phyloP scores from a whole-genome alignment of 2,329 filamentous ascomycete genomes.

The Verticillium zaregamsianum region DNA sequence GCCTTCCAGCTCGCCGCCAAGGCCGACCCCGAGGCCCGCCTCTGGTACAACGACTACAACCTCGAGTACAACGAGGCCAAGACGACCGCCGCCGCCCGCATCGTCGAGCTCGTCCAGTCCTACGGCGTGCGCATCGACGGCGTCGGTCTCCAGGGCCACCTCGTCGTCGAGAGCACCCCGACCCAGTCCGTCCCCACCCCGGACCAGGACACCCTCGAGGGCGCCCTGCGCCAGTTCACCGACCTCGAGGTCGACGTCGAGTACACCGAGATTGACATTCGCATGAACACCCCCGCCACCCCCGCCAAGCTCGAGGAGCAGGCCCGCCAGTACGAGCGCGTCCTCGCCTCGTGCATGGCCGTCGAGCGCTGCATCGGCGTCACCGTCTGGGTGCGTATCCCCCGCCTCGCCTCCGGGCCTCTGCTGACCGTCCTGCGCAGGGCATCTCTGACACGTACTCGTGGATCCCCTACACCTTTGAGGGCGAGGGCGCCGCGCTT shows the following conservation, averaged over 20 bases:
- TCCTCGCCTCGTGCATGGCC: conserved; percentile 6
- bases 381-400: conserved; percentile 23
- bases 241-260: conserved; percentile 44
- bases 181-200: conserved; percentile 29
- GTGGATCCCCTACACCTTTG: conserved; percentile 37
- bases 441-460: conserved; percentile 4
- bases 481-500: conserved; percentile 33
- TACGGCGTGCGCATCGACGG: conserved; percentile 57
- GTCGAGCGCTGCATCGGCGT: conserved; percentile 22
- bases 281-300: conserved; percentile 27
- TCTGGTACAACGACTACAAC: conserved; percentile 57
- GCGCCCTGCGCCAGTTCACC: conserved; percentile 35
- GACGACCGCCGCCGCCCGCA: conserved; percentile 35
- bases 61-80: conserved; percentile 50
- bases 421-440: not conserved
- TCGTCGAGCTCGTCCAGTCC: conserved; percentile 40
- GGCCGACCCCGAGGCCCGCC: conserved; percentile 50
- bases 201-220: conserved; percentile 20
- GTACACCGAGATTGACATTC: conserved; percentile 51
- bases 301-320: conserved; percentile 23
- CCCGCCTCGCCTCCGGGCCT: too few species aligned
- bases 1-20: conserved; percentile 53
- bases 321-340: conserved; percentile 21
- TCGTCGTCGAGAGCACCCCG: conserved; percentile 47
- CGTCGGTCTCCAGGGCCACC: conserved; percentile 58